These are phyloP conservation scores for Pinguiococcus pyrenoidosus DNA, from an alignment of 108 stramenopile species.

Conservation along the genomic window DNA sequence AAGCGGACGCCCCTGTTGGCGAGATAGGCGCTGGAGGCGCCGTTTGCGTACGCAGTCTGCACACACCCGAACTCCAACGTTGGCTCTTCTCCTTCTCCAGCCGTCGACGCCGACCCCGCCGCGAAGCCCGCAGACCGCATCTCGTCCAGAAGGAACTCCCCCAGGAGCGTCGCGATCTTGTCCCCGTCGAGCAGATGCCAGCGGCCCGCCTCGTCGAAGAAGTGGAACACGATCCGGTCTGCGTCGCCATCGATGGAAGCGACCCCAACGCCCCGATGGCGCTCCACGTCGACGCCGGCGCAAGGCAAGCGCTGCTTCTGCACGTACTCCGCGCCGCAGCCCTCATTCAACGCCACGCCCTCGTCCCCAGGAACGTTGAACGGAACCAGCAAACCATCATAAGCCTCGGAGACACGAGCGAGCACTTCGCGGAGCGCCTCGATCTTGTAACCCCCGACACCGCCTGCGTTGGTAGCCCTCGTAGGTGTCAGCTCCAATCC, in stretches of 20 bases:
- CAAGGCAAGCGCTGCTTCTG: conserved; percentile 60
- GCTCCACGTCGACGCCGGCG: background rate
- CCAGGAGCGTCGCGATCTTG: conserved; percentile 76
- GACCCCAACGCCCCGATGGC: background rate
- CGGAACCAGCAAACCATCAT: too few relatives aligned
- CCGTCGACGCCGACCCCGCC: background rate
- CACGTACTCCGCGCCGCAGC: conserved; percentile 84
- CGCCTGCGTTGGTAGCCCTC: too few relatives aligned
- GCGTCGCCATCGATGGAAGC: conserved; percentile 82
- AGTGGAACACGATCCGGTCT: conserved; percentile 92
- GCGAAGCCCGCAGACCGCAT: conserved; percentile 22
- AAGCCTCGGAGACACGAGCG: too few relatives aligned
- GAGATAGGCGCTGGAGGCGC: conserved; percentile 54
- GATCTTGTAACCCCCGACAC: background rate
- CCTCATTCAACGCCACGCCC: conserved; percentile 59
- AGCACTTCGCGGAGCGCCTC: background rate
- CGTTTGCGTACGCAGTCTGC: conserved; percentile 99
- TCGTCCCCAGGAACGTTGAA: conserved; percentile 46
- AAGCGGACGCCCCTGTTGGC: conserved; percentile 7
- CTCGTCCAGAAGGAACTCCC: conserved; percentile 59
- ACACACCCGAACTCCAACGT: conserved; percentile 71
- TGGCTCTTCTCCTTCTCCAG: background rate
- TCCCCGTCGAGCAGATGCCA: conserved; percentile 86
- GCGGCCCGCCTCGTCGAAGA: conserved; percentile 14
- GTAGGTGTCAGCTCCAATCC: background rate